A percentile compares a stretch with the other conserved stretches of the same genome.
Evolutionary conservation across 23 red algal species (phyloP).

Genomic region (Agarophyton chilense): DNA sequence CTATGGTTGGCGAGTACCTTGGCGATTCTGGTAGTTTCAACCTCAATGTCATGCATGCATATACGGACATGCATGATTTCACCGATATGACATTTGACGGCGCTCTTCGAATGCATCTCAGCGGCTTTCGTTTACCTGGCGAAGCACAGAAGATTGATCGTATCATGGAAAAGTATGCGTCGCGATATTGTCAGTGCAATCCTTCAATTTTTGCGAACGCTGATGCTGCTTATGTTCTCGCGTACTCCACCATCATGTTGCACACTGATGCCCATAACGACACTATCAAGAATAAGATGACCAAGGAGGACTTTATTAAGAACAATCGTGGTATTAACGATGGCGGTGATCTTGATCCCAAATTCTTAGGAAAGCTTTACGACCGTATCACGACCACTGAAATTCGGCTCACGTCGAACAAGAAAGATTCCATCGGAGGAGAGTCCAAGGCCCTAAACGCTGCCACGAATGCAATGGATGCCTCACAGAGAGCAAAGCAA

Average conservation of each 20-base stretch:
- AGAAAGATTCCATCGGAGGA: conserved; percentile 70
- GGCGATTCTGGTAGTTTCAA: conserved; percentile 82
- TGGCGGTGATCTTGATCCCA: conserved; percentile 86
- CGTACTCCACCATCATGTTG: conserved; percentile 97
- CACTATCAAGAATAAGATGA: conserved; percentile 96
- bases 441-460: conserved; percentile 41
- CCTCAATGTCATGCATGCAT: conserved; percentile 92
- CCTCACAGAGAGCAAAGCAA: conserved; percentile 56
- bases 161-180: conserved; percentile 97
- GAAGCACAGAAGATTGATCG: conserved; percentile 99
- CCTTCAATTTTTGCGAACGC: conserved; percentile 91
- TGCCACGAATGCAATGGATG: conserved; percentile 19
- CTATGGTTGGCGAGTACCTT: conserved; percentile 88
- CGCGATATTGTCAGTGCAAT: conserved; percentile 94
- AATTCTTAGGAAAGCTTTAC: conserved; percentile 81
- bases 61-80: conserved; percentile 89
- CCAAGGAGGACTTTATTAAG: conserved; percentile 93
- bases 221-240: conserved; percentile 94
- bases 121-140: conserved; percentile 87
- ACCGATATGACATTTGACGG: conserved; percentile 83
- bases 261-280: conserved; percentile 97
- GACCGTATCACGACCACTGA: conserved; percentile 85
- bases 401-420: conserved; percentile 60
- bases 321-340: conserved; percentile 99
- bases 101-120: conserved; percentile 82